Conservation (phyloP, 106 monocot species). For the Dendrobium huoshanense region DNA sequence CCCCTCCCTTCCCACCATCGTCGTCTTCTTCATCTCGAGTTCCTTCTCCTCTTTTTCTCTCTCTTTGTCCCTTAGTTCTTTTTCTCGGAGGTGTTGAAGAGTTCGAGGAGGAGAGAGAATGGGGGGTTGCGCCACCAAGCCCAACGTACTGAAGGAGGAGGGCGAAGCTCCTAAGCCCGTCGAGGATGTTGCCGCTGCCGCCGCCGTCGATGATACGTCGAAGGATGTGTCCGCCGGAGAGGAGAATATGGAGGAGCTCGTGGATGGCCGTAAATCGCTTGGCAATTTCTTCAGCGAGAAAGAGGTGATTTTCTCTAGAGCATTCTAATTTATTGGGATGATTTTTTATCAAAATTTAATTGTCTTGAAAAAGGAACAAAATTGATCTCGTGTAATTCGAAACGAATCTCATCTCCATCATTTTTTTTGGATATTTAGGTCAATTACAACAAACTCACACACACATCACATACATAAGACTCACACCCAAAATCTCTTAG, state of each 20-base stretch:
- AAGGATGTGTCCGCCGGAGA: not conserved
- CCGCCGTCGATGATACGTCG: not conserved
- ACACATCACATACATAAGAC: too few relatives aligned
- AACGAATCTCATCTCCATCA: too few relatives aligned
- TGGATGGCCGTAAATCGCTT: slow-evolving; percentile 16
- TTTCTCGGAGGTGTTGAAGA: not conserved
- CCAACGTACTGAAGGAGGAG: slow-evolving; percentile 1
- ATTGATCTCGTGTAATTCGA: too few relatives aligned
- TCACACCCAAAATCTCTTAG: too few relatives aligned
- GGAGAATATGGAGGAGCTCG: not conserved
- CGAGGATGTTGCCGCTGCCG: not conserved
- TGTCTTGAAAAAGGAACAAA: too few relatives aligned
- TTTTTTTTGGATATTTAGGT: too few relatives aligned
- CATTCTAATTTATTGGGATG: too few relatives aligned
- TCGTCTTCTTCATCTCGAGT: not conserved
- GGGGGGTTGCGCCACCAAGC: slow-evolving; percentile 24
- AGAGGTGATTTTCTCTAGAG: not conserved
- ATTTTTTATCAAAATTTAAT: too few relatives aligned
- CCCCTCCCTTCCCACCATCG: not conserved
- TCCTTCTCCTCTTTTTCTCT: not conserved
- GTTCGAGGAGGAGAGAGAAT: slow-evolving; percentile 1
- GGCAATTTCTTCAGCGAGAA: slow-evolving; percentile 21
- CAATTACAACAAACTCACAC: too few relatives aligned
- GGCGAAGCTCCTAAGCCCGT: slow-evolving; percentile 5
- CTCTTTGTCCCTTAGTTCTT: not conserved